These are phyloP conservation scores for Lasiodiplodia sp. DNA, from an alignment of 2,329 filamentous ascomycete genomes.

Conservation along the genomic window DNA sequence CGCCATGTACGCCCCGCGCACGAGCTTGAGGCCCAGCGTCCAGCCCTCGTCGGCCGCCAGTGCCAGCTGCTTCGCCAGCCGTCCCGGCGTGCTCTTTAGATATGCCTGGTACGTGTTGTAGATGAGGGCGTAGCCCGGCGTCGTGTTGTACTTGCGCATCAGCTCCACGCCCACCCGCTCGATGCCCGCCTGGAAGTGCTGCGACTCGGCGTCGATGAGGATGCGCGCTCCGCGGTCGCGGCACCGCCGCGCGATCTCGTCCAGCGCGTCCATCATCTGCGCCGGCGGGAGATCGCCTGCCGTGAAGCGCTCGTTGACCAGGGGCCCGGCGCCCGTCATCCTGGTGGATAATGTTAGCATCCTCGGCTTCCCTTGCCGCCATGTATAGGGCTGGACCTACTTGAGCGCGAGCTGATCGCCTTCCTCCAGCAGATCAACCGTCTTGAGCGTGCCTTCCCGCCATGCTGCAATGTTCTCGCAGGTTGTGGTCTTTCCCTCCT, in stretches of 20 bases:
- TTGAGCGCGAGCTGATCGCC: slow-evolving; percentile 61
- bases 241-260: slow-evolving; percentile 50
- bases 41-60: slow-evolving; percentile 57
- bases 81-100: slow-evolving; percentile 56
- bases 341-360: slow-evolving; percentile 38
- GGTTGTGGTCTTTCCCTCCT: neutral
- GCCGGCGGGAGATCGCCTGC: slow-evolving; percentile 47
- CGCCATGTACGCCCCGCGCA: slow-evolving; percentile 64
- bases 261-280: slow-evolving; percentile 49
- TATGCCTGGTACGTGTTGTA: slow-evolving; percentile 72
- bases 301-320: slow-evolving; percentile 50
- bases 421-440: slow-evolving; percentile 60
- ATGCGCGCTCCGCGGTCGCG: slow-evolving; percentile 52
- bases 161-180: slow-evolving; percentile 61
- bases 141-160: slow-evolving; percentile 60
- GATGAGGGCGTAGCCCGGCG: slow-evolving; percentile 62
- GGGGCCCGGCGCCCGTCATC: slow-evolving; percentile 53
- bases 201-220: slow-evolving; percentile 63
- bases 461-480: slow-evolving; percentile 38
- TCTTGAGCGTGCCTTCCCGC: slow-evolving; percentile 69
- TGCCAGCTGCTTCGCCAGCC: slow-evolving; percentile 55
- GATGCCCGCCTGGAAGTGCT: slow-evolving; percentile 59
- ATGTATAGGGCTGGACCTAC: slow-evolving; percentile 13
- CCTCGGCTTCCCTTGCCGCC: slow-evolving; percentile 41
- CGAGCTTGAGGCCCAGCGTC: slow-evolving; percentile 63